Evolutionary conservation across 805 yeast genomes (phyloP), one percentile per base, ranked within the genome.

Genomic region (Saccharomycopsis oosterbeekiorum): DNA sequence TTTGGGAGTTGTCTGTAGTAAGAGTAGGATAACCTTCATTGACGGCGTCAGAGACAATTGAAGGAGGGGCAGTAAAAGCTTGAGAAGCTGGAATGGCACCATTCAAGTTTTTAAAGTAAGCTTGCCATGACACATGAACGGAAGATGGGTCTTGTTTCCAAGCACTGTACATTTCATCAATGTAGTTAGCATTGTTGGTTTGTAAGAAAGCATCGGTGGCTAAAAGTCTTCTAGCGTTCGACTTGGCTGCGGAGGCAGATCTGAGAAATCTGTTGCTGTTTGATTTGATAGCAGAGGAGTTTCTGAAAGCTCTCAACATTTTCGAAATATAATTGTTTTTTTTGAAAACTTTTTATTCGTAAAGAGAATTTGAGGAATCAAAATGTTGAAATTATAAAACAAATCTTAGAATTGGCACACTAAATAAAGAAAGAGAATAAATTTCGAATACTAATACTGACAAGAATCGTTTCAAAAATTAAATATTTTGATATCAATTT

Each of bases 41-140:
- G 53, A 87, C 82, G 36, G 94, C 89, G 41, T 85, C 79, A 60
- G 97, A 94, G 21, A 88, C 84, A 62, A 92, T 73, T 29, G 93
- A 86, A 65, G 99, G 99, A 19, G 99, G 99, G 26, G 98, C 93
- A 63, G 77, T 74, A 74, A 85, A 94, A 1, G 98, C 97, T 62
- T 79, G 73, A 0, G 91, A 73, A 37, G 94, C 83, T 21, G 96
- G 83, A 29, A 84, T 82, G 55, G 78, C 78, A 60, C 84, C 84
- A 64, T 84, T 78, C 75, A 94, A 78, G 80, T 93, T 93, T 76
- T 87, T 87, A 82, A 94, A 94, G 77, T 94, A 94, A 8, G 97
- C 92, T 72, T 90, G 87, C 99, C 99, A 94, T 26, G 97, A 92
- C 50, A 85, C 86, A 74, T 94, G 99, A 53, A 94, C 99, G 60